Evolutionary conservation across 2,329 filamentous ascomycete genomes (phyloP).

Genomic region (Curvularia hawaiiensis): DNA sequence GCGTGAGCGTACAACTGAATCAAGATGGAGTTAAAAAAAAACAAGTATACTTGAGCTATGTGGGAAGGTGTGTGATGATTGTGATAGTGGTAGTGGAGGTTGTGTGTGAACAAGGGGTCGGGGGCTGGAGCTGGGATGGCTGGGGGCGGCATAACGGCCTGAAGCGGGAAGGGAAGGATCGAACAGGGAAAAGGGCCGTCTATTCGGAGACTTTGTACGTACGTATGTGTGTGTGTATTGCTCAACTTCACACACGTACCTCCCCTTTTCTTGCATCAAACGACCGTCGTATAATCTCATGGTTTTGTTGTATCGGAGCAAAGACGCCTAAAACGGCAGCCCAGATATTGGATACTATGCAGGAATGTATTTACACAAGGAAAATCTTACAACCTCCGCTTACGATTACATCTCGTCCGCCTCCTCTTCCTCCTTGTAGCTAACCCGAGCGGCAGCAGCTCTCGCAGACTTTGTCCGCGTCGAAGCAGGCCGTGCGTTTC

Average conservation of each 20-base stretch:
- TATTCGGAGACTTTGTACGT: constrained; percentile 15
- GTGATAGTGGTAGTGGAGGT: no score
- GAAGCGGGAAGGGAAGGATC: constrained; percentile 26
- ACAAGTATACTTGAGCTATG: no score
- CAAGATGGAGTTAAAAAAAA: no score
- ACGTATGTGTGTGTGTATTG: neutral
- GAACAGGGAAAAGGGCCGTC: neutral
- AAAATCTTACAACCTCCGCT: neutral
- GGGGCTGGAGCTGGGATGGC: neutral
- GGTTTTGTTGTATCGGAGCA: neutral
- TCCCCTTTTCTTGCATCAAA: neutral
- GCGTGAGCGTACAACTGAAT: no score
- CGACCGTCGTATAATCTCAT: neutral
- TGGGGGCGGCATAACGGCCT: constrained; percentile 17
- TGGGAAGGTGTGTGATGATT: no score
- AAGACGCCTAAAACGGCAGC: neutral
- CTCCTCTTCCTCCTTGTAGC: constrained; percentile 46
- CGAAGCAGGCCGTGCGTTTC: constrained; percentile 28
- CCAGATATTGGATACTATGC: neutral
- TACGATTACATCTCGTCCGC: constrained; percentile 36
- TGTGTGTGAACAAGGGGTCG: neutral
- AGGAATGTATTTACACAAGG: no score
- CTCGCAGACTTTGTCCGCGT: constrained; percentile 38
- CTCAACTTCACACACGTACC: neutral
- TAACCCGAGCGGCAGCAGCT: constrained; percentile 29